Percentiles rank a stretch among this genome's conserved stretches.
Evolutionary conservation across 441 rosid species (phyloP).

Genomic region (Iberis amara): DNA sequence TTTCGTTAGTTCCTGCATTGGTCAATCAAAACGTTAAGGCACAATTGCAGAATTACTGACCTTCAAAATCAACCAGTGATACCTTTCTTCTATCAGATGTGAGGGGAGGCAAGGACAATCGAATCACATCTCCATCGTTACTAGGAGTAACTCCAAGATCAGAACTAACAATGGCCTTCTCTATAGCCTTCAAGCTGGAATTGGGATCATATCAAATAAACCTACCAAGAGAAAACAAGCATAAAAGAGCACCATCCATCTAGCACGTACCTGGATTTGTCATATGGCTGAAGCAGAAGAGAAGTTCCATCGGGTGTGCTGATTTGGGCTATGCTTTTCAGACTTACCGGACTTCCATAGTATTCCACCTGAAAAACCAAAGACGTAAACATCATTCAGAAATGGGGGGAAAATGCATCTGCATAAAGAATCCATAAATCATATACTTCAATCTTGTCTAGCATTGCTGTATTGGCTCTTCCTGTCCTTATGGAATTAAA

Average conservation of each 20-base stretch:
- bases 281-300: conserved; percentile 84
- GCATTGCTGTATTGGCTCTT: conserved; percentile 66
- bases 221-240: neutral
- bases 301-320: conserved; percentile 82
- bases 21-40: conserved; percentile 3
- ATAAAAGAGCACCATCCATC: neutral
- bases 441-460: conserved; percentile 77
- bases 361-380: conserved; percentile 61
- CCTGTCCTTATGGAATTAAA: conserved; percentile 84
- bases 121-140: conserved; percentile 83
- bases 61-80: neutral
- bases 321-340: conserved; percentile 91
- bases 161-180: conserved; percentile 85
- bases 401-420: neutral
- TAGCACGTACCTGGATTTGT: conserved; percentile 68
- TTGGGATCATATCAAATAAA: conserved; percentile 22
- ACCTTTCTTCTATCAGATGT: conserved; percentile 93
- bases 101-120: conserved; percentile 72
- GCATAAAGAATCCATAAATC: neutral
- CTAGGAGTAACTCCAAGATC: conserved; percentile 77
- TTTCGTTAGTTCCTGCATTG: conserved; percentile 63
- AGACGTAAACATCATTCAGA: neutral
- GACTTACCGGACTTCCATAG: conserved; percentile 85
- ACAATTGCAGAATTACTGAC: neutral
- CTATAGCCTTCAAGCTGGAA: conserved; percentile 73